phyloP scores from a whole-genome alignment of 768 basidiomycete genomes.

The Hydnomerulius pinastri region DNA sequence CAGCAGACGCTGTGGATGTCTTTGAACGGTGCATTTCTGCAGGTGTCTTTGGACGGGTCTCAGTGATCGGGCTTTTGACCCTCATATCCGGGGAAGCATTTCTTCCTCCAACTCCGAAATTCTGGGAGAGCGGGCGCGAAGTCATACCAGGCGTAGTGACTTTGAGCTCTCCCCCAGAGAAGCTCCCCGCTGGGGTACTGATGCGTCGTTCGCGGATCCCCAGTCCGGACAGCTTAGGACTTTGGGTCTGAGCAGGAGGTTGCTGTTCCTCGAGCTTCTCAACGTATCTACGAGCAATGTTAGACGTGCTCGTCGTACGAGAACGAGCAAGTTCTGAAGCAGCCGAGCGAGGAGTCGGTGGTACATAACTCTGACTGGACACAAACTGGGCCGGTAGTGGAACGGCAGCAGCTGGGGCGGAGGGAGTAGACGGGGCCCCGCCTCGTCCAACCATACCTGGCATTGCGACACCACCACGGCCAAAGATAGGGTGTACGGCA shows the following conservation, averaged over 20 bases:
- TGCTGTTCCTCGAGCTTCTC: slow-evolving; percentile 42
- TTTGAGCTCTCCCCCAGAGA: slow-evolving; percentile 19
- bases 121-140: slow-evolving; percentile 24
- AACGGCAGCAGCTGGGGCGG: slow-evolving; percentile 4
- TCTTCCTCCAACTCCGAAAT: slow-evolving; percentile 10
- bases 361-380: background rate
- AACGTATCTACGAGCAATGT: slow-evolving; percentile 33
- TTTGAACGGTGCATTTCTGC: slow-evolving; percentile 2
- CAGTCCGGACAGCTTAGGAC: slow-evolving; percentile 22
- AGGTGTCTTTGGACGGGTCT: slow-evolving; percentile 22
- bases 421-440: slow-evolving; percentile 4
- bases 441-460: slow-evolving; percentile 57
- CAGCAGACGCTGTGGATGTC: slow-evolving; percentile 7
- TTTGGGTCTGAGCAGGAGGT: slow-evolving; percentile 31
- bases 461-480: slow-evolving; percentile 73
- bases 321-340: slow-evolving; percentile 22
- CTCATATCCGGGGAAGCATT: slow-evolving; percentile 6
- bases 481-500: slow-evolving; percentile 74
- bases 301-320: slow-evolving; percentile 39
- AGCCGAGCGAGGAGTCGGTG: slow-evolving; percentile 4
- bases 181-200: slow-evolving; percentile 43
- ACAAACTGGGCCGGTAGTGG: slow-evolving; percentile 4
- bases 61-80: slow-evolving; percentile 7
- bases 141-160: slow-evolving; percentile 14
- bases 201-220: slow-evolving; percentile 50